These are phyloP conservation scores for Postia placenta DNA, from an alignment of 768 basidiomycete genomes.

Conservation along the genomic window DNA sequence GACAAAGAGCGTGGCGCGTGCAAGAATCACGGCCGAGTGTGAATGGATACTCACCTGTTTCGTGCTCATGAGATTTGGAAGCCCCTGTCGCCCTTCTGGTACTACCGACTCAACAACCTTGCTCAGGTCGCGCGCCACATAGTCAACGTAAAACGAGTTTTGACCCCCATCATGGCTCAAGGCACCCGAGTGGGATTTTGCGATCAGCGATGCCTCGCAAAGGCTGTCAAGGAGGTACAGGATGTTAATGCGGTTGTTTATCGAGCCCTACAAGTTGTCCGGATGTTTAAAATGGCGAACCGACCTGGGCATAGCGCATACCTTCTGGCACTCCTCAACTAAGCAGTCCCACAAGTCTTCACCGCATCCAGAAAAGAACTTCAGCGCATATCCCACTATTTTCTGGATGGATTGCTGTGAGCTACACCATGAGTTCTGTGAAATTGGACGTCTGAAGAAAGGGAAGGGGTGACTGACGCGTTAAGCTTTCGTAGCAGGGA, in stretches of 20 bases:
- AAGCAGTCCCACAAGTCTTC: slow-evolving; percentile 95
- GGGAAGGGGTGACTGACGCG: slow-evolving; percentile 41
- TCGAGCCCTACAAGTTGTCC: slow-evolving; percentile 44
- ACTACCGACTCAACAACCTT: slow-evolving; percentile 84
- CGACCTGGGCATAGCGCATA: slow-evolving; percentile 20
- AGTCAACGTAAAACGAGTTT: slow-evolving; percentile 65
- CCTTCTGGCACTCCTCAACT: slow-evolving; percentile 87
- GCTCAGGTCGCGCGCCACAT: slow-evolving; percentile 69
- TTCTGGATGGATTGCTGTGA: slow-evolving; percentile 87
- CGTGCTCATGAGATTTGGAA: slow-evolving; percentile 82
- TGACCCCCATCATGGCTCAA: slow-evolving; percentile 31
- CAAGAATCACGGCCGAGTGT: too few relatives aligned
- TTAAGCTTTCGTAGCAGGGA: slow-evolving; percentile 54
- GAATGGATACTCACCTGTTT: slow-evolving; percentile 57
- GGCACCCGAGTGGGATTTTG: slow-evolving; percentile 49
- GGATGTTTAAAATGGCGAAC: background rate
- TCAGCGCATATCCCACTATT: slow-evolving; percentile 79
- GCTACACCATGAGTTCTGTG: slow-evolving; percentile 34
- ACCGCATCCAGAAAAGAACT: slow-evolving; percentile 77
- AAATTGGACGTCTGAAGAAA: slow-evolving; percentile 5
- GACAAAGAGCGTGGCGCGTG: too few relatives aligned
- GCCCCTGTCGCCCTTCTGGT: slow-evolving; percentile 79
- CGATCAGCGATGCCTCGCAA: slow-evolving; percentile 70
- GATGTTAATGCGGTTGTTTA: slow-evolving; percentile 91
- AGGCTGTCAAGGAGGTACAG: slow-evolving; percentile 87